A percentile compares a stretch with the other conserved stretches of the same genome.
phyloP scores from a whole-genome alignment of 345 rosid species.

The Eucalyptus pauciflora region DNA sequence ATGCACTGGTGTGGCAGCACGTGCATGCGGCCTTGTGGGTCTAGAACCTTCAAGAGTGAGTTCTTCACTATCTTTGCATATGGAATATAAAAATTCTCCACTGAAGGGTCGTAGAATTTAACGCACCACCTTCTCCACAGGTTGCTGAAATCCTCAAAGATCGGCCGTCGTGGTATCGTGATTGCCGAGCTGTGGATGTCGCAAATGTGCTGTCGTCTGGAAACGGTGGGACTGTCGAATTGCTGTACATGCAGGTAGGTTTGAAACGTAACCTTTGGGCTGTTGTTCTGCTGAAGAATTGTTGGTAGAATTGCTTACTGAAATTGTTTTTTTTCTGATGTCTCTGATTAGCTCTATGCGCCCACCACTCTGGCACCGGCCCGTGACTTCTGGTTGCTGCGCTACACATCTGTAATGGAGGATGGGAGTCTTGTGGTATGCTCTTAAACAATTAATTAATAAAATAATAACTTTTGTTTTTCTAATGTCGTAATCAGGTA shows the following conservation, averaged over 20 bases:
- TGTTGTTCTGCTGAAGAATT: not conserved
- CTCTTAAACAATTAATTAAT: not conserved
- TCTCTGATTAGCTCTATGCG: slow-evolving; percentile 58
- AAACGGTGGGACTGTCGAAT: slow-evolving; percentile 94
- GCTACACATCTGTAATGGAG: slow-evolving; percentile 88
- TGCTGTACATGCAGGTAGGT: slow-evolving; percentile 89
- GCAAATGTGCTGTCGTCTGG: slow-evolving; percentile 80
- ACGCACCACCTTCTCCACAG: slow-evolving; percentile 11
- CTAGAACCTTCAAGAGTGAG: slow-evolving; percentile 95
- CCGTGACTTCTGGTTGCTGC: slow-evolving; percentile 97
- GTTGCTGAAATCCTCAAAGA: slow-evolving; percentile 98
- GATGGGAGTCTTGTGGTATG: slow-evolving; percentile 98
- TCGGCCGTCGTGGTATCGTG: slow-evolving; percentile 84
- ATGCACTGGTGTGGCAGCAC: slow-evolving; percentile 96
- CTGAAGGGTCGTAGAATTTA: not conserved
- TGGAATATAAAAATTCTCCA: not conserved
- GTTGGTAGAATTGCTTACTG: not conserved
- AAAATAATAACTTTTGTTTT: not conserved
- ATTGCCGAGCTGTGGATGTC: slow-evolving; percentile 88
- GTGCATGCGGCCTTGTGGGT: slow-evolving; percentile 98
- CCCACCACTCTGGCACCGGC: slow-evolving; percentile 98
- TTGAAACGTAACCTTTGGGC: not conserved
- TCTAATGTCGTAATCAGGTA: not conserved
- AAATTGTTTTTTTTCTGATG: not conserved
- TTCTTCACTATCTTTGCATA: not conserved